These are phyloP conservation scores for Pseudogymnoascus verrucosus DNA, from an alignment of 2,329 filamentous ascomycete species.

Conservation along the genomic window DNA sequence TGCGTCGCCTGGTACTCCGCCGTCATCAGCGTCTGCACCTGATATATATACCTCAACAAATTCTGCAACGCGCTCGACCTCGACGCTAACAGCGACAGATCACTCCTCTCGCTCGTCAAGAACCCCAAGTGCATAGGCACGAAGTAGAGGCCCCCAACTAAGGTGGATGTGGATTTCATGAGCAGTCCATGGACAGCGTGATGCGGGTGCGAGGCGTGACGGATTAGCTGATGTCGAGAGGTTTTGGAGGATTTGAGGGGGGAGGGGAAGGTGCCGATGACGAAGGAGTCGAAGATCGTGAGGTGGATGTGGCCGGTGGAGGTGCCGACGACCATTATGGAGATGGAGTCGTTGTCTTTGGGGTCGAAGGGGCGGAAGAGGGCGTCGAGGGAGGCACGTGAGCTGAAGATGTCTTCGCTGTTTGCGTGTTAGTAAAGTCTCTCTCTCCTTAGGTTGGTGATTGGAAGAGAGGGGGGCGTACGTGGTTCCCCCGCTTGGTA, in stretches of 20 bases:
- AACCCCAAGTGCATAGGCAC: slow-evolving; percentile 78
- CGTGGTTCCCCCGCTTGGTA: slow-evolving; percentile 59
- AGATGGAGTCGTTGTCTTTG: slow-evolving; percentile 64
- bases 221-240: slow-evolving; percentile 30
- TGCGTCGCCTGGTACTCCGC: slow-evolving; percentile 77
- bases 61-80: slow-evolving; percentile 86
- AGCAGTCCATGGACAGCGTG: slow-evolving; percentile 71
- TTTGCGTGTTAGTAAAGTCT: slow-evolving; percentile 10
- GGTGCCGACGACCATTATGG: slow-evolving; percentile 69
- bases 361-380: slow-evolving; percentile 35
- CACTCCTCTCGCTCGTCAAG: slow-evolving; percentile 64
- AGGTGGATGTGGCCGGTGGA: slow-evolving; percentile 65
- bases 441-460: not conserved
- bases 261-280: slow-evolving; percentile 59
- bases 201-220: slow-evolving; percentile 64
- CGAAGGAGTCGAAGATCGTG: slow-evolving; percentile 78
- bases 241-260: slow-evolving; percentile 31
- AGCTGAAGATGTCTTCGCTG: slow-evolving; percentile 30
- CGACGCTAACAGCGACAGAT: slow-evolving; percentile 74
- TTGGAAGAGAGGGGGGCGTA: slow-evolving; percentile 34
- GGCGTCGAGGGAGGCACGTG: slow-evolving; percentile 27
- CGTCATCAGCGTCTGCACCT: slow-evolving; percentile 70
- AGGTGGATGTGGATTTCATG: slow-evolving; percentile 38
- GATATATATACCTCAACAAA: slow-evolving; percentile 73
- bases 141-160: slow-evolving; percentile 44